Percentiles rank a stretch among this genome's conserved stretches.
These are phyloP conservation scores for Wickerhamomyces canadensis DNA, from an alignment of 805 yeast species.

Conservation along the genomic window DNA sequence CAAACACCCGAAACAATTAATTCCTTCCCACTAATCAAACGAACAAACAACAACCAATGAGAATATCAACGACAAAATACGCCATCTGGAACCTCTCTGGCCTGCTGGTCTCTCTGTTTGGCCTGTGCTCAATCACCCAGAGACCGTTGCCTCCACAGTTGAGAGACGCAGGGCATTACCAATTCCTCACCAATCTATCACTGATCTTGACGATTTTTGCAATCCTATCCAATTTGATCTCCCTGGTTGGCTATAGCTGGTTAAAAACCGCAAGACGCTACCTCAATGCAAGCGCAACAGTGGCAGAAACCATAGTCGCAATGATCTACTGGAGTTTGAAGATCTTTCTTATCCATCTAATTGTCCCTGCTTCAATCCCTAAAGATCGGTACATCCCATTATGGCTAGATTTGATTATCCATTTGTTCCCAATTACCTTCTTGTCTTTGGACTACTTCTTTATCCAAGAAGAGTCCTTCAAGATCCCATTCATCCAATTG, in stretches of 20 bases:
- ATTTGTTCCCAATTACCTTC: slow-evolving; percentile 51
- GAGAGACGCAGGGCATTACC: slow-evolving; percentile 58
- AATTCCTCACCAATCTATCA: slow-evolving; percentile 67
- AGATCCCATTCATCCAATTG: slow-evolving; percentile 31
- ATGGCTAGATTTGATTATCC: slow-evolving; percentile 50
- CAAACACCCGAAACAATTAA: too few species aligned
- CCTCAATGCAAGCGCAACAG: slow-evolving; percentile 45
- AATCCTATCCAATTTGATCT: slow-evolving; percentile 35
- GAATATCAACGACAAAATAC: not conserved
- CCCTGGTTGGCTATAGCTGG: slow-evolving; percentile 27
- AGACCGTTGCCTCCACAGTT: slow-evolving; percentile 42
- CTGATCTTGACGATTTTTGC: slow-evolving; percentile 38
- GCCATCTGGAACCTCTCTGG: slow-evolving; percentile 3
- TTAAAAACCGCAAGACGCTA: slow-evolving; percentile 5
- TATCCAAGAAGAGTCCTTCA: slow-evolving; percentile 42
- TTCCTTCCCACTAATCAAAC: too few species aligned
- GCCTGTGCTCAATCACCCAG: not conserved
- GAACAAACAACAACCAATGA: too few species aligned
- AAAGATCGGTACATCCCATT: slow-evolving; percentile 37
- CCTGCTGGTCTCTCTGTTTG: not conserved
- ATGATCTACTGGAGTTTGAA: slow-evolving; percentile 66
- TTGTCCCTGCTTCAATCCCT: slow-evolving; percentile 28
- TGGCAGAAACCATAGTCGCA: slow-evolving; percentile 57
- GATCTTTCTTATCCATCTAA: slow-evolving; percentile 43
- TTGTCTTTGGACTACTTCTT: slow-evolving; percentile 49